Base-by-base conservation (phyloP, 2,329 filamentous ascomycete genomes). In the Allantophomopsis lycopodina region DNA sequence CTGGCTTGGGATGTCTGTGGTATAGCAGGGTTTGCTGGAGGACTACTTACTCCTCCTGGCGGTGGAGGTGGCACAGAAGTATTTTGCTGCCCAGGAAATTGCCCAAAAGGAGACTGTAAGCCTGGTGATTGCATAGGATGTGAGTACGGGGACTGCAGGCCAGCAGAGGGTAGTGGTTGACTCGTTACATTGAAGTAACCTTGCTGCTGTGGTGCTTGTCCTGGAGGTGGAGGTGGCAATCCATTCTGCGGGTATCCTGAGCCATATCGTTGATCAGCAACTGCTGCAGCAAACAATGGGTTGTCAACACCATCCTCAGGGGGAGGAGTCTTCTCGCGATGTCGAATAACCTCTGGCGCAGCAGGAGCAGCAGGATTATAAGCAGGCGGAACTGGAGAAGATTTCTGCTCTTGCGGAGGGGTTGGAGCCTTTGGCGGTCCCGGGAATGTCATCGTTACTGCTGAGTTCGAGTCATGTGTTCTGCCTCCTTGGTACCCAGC, bases 361-460 rank as follows among this genome's bases (percentile, higher is more conserved):
- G 81, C 69, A 4, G 83, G 83, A 1, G 83, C 82, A 1, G 83
- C 83, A 3, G 83, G 83, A 53, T 88, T 88, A 54, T 88, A 88
- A 2, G 80, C 73, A 62, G 84, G 76, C 0, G 79, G 79, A 7
- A 60, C 65, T 48, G 77, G 79, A 49, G 52, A 66, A 28, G 62
- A 50, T n/a, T 64, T 57, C 42, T 56, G 55, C 28, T 47, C 44
- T 40, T 44, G 50, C 37, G 47, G 43, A 14, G 51, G 51, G 57
- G 61, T 42, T 55, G 59, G 35, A 57, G 59, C 46, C 52, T 56
- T 42, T 14, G 54, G 54, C 30, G 53, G 53, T 7, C 50, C 50
- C 21, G 53, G 45, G 28, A 56, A 50, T 18, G 46, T 38, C 17
- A 42, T 33, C 8, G 48, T 50, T 28, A 28, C 23, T 15, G 14